Base-by-base conservation (phyloP, 306 rosid genomes). In the Sechiopsis laciniata region DNA sequence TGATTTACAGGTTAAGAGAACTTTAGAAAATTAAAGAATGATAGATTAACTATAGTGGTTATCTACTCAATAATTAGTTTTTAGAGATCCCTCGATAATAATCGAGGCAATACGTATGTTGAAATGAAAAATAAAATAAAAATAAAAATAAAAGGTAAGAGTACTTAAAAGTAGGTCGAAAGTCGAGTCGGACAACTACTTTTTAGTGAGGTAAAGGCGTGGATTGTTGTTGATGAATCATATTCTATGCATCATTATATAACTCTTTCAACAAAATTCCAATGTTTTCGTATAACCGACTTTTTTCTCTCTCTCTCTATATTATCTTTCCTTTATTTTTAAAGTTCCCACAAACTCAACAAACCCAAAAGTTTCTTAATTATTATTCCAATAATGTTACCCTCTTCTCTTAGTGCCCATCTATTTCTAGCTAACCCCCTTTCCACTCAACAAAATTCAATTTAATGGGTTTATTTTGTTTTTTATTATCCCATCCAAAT, bases 271-370 rank as follows among this genome's bases (percentile, higher is more conserved):
- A 72, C 26, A 50, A 50, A 72, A 72, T 35, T 72, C 63, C 62
- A 72, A 24, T 26, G 80, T 87, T 86, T 91, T 88, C 83, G 77
- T 80, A 74, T 82, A 32, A 88, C 97, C 90, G 78, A 84, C 96
- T 85, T 83, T 82, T 64, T 52, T 32, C 37, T 32, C 37, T 45
- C 50, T 45, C 50, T 22, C 29, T 40, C 19, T 21, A n/a, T 50
- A 32, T 21, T 24, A 15, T 51, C 50, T 40, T 73, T 74, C 74
- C 70, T 60, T 55, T 80, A 62, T 72, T 80, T 70, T 42, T 66
- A 66, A 42, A 66, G 69, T 81, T 63, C 71, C 74, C 80, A 82
- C 78, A 64, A 64, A 71, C 29, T 79, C 70, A 75, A 76, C 81
- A 76, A 70, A 65, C 29, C 80, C 77, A 83, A 80, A 82, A 82